Conservation (phyloP, 1,139 yeast genomes). For the Candida sojae region DNA sequence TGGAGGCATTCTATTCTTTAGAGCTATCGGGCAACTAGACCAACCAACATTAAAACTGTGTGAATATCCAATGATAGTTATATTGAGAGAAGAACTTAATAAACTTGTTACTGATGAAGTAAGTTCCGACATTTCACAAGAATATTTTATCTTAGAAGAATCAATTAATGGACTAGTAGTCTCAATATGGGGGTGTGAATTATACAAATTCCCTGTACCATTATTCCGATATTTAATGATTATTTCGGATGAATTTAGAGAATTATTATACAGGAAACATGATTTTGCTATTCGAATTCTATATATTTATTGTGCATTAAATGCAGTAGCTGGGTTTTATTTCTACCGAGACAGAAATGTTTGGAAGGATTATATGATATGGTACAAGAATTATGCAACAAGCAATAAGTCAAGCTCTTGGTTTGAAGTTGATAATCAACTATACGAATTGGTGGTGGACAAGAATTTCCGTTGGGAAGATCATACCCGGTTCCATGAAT, state of each 20-base stretch:
- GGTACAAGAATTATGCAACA: conserved; percentile 21
- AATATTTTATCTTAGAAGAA: background rate
- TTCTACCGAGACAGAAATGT: conserved; percentile 20
- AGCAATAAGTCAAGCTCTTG: conserved; percentile 8
- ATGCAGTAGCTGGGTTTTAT: conserved; percentile 22
- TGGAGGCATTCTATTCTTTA: conserved; percentile 17
- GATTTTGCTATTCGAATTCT: conserved; percentile 27
- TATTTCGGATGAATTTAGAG: conserved; percentile 19
- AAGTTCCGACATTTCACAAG: conserved; percentile 8
- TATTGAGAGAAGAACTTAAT: conserved; percentile 15
- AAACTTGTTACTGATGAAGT: conserved; percentile 9
- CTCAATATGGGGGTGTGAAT: conserved; percentile 14
- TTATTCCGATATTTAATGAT: conserved; percentile 29
- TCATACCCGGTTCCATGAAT: conserved; percentile 5
- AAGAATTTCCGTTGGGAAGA: conserved; percentile 5
- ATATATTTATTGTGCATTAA: conserved; percentile 23
- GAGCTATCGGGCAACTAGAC: conserved; percentile 7
- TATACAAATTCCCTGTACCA: conserved; percentile 28
- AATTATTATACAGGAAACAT: conserved; percentile 21
- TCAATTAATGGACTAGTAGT: conserved; percentile 4
- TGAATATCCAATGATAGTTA: conserved; percentile 19
- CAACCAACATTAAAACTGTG: conserved; percentile 11
- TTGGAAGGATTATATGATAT: conserved; percentile 29
- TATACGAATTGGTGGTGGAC: conserved; percentile 14
- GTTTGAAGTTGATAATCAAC: conserved; percentile 16